Evolutionary conservation across 306 rosid genomes (phyloP), one percentile per base, ranked within the genome.

Genomic region (Trifolium dubium): DNA sequence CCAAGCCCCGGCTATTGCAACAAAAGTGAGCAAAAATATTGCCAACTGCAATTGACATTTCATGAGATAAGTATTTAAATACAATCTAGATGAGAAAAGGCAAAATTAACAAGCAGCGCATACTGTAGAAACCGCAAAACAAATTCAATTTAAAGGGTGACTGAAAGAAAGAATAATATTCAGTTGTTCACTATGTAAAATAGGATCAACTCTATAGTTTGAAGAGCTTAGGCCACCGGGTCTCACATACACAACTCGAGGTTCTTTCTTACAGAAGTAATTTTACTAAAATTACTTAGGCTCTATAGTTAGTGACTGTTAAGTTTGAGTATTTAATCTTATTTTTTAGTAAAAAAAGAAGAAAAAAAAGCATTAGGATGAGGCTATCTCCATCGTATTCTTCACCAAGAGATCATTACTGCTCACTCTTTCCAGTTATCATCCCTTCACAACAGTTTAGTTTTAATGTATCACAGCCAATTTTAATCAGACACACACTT

Each of bases 1-100:
- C 97, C 99, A 92, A 51, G 99, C 97, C 77, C 97, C 99, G 34
- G 69, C 74, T 77, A 94, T 79, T 71, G 86, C 82, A 69, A 94
- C 64, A 83, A 94, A 91, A 74, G 93, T 86, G 79, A 91, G 82
- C 71, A 89, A 84, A 88, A 94, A 87, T 83, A 89, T 71, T 31
- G 88, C 97, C 83, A 94, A 67, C 98, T 93, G 94, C 86, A 83
- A 63, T 73, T 73, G 80, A 77, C 15, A 77, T 53, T 77, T 80
- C 64, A 79, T 46, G 47, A 76, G 66, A 74, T 39, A 49, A 39
- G 84, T 31, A 77, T 32, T 73, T 62, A 37, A 62, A 71, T 43
- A 81, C 49, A 54, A 1, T 7, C 62, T 49, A 63, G 8, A 78
- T 29, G 6, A 53, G 58, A 46, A 69, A 46, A 23, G 43, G 76